Evolutionary conservation across 352 stramenopile genomes (phyloP).

Genomic region (Phytophthora fragariae): DNA sequence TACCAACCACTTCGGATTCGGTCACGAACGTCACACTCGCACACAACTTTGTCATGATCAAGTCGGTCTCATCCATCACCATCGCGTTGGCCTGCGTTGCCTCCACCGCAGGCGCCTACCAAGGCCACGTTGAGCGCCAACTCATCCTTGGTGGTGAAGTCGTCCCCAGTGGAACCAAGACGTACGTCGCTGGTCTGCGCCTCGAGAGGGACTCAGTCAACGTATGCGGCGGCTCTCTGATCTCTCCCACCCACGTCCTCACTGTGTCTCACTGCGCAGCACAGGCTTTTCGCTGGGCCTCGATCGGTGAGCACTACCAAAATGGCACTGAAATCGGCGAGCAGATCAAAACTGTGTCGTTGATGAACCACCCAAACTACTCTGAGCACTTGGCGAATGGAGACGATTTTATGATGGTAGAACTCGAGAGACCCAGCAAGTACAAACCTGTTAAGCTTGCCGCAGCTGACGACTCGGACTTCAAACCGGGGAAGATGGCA

Average conservation of each 20-base stretch:
- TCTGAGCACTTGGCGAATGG: slow-evolving; percentile 9
- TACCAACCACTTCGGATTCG: no score
- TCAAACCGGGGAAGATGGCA: slow-evolving; percentile 35
- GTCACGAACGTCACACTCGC: no score
- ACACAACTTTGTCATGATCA: neutral
- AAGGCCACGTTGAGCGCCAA: slow-evolving; percentile 10
- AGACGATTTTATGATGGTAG: slow-evolving; percentile 52
- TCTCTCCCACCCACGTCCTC: slow-evolving; percentile 22
- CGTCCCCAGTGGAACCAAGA: slow-evolving; percentile 43
- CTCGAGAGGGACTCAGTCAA: slow-evolving; percentile 5
- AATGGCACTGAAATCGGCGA: slow-evolving; percentile 27
- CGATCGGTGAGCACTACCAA: slow-evolving; percentile 15
- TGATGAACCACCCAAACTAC: slow-evolving; percentile 31
- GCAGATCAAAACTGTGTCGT: slow-evolving; percentile 23
- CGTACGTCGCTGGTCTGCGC: slow-evolving; percentile 39
- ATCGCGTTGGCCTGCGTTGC: neutral
- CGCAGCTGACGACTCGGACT: slow-evolving; percentile 28
- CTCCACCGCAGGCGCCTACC: neutral
- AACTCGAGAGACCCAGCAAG: slow-evolving; percentile 43
- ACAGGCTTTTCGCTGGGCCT: slow-evolving; percentile 6
- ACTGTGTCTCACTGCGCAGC: slow-evolving; percentile 15
- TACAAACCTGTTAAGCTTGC: slow-evolving; percentile 43
- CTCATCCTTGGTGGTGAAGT: slow-evolving; percentile 46
- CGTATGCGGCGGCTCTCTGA: slow-evolving; percentile 24
- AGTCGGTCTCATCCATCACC: neutral